Evolutionary conservation across 202 grass and related monocot genomes (phyloP).

Genomic region (Hordeum pubiflorum): DNA sequence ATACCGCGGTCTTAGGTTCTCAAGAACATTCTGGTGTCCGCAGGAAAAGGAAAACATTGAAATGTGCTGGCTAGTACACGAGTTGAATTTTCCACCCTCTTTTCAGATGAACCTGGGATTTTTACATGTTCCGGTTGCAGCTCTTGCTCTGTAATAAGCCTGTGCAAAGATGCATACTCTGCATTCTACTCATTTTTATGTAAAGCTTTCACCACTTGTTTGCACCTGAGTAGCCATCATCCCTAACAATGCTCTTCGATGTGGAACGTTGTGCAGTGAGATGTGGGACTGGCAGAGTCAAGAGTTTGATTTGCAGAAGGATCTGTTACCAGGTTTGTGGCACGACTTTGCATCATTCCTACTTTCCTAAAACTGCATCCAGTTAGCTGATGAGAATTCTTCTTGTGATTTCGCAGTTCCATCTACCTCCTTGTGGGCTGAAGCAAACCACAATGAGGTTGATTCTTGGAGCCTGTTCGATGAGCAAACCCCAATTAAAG

Average conservation of each 20-base stretch:
- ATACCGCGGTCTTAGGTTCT: neutral
- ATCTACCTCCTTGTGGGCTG: constrained; percentile 55
- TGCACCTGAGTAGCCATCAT: neutral
- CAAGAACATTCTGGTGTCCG: constrained; percentile 4
- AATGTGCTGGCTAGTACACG: neutral
- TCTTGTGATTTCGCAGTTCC: constrained; percentile 38
- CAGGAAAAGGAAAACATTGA: neutral
- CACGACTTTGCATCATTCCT: neutral
- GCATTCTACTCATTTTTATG: neutral
- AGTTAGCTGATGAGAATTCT: neutral
- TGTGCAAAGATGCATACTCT: neutral
- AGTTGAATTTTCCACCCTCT: neutral
- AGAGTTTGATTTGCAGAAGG: constrained; percentile 50
- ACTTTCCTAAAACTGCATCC: neutral
- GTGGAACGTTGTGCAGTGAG: constrained; percentile 36
- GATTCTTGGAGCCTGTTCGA: constrained; percentile 57
- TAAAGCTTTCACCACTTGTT: neutral
- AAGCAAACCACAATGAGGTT: constrained; percentile 36
- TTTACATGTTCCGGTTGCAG: neutral
- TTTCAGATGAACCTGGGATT: neutral
- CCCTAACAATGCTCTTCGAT: neutral
- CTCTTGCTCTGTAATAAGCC: neutral
- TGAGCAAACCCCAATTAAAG: constrained; percentile 86
- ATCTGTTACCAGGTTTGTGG: constrained; percentile 48
- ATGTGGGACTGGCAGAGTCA: constrained; percentile 60